A percentile compares a stretch with the other conserved stretches of the same genome.
phyloP scores from a whole-genome alignment of 2,329 filamentous ascomycete species.

The Diaporthe batatas region DNA sequence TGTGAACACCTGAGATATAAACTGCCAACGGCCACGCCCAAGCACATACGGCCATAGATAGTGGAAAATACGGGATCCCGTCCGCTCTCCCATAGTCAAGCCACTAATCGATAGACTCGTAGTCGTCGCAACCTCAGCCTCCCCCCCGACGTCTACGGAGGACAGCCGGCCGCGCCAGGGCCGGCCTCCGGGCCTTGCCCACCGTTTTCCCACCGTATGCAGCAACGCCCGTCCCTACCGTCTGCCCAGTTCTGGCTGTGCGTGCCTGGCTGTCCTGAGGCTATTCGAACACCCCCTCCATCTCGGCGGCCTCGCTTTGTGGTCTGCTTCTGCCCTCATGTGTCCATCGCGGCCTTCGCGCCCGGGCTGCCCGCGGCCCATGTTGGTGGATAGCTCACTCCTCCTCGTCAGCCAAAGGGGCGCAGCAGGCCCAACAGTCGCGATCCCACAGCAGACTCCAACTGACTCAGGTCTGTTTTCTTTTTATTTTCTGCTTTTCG shows the following conservation, averaged over 20 bases:
- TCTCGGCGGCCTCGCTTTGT: neutral
- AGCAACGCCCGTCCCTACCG: neutral
- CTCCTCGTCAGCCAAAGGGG: neutral
- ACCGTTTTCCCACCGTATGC: neutral
- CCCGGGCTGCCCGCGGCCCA: neutral
- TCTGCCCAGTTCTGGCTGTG: neutral
- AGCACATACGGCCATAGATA: no score
- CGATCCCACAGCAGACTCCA: no score
- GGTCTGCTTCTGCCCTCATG: neutral
- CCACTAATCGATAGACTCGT: no score
- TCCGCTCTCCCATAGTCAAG: no score
- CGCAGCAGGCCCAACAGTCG: neutral
- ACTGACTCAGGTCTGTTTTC: no score
- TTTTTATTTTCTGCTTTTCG: no score
- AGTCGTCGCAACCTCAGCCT: no score
- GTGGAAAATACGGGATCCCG: no score
- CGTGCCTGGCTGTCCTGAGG: neutral
- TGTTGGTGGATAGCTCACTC: neutral
- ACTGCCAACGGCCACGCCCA: fast-evolving
- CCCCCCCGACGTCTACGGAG: no score
- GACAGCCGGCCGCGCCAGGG: neutral
- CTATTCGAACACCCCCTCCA: neutral
- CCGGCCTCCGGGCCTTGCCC: neutral
- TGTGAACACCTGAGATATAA: no score
- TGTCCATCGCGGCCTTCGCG: neutral